Evolutionary conservation across 495 filamentous ascomycete species (phyloP).

Genomic region (Wilcoxina mikolae): DNA sequence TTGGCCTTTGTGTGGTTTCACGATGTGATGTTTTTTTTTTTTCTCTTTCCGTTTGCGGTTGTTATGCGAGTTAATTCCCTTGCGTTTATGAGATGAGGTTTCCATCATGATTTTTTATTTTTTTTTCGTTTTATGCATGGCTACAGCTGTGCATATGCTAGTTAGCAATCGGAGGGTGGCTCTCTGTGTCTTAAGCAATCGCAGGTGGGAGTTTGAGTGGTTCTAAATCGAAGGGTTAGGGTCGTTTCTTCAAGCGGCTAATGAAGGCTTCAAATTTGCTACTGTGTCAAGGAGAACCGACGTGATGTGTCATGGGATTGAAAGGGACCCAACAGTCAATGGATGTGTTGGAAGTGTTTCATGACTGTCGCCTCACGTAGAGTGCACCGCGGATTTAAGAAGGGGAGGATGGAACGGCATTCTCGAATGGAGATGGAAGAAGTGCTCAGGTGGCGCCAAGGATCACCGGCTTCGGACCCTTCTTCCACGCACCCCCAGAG

Average conservation of each 20-base stretch:
- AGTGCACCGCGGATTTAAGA: not conserved
- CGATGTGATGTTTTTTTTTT: not conserved
- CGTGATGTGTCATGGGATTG: not conserved
- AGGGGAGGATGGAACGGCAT: too few species aligned
- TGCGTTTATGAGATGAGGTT: not conserved
- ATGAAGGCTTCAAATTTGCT: not conserved
- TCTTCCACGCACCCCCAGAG: too few species aligned
- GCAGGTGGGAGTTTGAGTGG: too few species aligned
- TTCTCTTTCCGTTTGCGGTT: not conserved
- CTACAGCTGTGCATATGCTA: not conserved
- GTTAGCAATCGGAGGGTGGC: not conserved
- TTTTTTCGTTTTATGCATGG: not conserved
- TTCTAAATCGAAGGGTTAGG: too few species aligned
- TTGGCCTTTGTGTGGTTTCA: slow-evolving; percentile 3
- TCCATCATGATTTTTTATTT: not conserved
- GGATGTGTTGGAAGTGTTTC: not conserved
- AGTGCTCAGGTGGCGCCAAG: not conserved
- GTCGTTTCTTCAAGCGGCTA: not conserved
- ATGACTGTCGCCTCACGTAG: not conserved
- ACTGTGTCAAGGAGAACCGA: not conserved
- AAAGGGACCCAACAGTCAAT: not conserved
- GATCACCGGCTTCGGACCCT: not conserved
- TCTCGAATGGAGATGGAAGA: not conserved
- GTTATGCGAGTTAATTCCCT: not conserved
- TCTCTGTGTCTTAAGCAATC: not conserved